Base-by-base conservation (phyloP, 345 rosid genomes). In the Salix arbutifolia region DNA sequence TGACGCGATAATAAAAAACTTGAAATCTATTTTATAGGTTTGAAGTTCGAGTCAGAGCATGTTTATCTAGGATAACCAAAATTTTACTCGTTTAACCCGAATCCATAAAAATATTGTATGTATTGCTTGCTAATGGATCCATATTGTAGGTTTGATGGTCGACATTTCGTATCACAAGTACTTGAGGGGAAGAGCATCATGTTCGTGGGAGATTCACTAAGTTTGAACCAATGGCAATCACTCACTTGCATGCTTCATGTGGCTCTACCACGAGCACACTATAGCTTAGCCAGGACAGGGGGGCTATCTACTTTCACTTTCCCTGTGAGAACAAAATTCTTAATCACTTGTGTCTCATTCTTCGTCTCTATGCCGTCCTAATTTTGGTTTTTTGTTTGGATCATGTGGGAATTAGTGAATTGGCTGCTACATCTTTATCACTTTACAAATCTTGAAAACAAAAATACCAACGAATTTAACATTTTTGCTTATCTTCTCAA, bases 181-280 rank as follows among this genome's bases (percentile, higher is more conserved):
- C 71, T 87, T 7, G 62, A 37, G 42, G 94, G 96, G 79, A 94
- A 91, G 84, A 86, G 73, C 78, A 14, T 94, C 13, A 87, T 92
- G 93, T 94, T 91, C 35, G 92, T 91, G 35, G 98, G 98, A 73
- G 96, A 94, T 48, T 94, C 97, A n/a, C 31, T 92, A 56, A 86
- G 92, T 80, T 79, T 92, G 68, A 94, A 94, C 64, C 92, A 92
- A 65, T 94, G 98, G 98, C 98, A 92, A 67, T 94, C 98, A 4
- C 89, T 94, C 25, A 88, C 94, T 8, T 91, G 98, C 86, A 78
- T 94, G 90, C 93, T 94, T 61, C 93, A 90, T 75, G 76, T 82
- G n/a, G 72, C 90, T 11, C 82, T 80, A 6, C 94, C 97, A 4
- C 38, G 44, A 0, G 81, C 80, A 3, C 74, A 48, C 1, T 90